These are phyloP conservation scores for Cicer chorassanicum DNA, from an alignment of 306 rosid species.

Conservation along the genomic window DNA sequence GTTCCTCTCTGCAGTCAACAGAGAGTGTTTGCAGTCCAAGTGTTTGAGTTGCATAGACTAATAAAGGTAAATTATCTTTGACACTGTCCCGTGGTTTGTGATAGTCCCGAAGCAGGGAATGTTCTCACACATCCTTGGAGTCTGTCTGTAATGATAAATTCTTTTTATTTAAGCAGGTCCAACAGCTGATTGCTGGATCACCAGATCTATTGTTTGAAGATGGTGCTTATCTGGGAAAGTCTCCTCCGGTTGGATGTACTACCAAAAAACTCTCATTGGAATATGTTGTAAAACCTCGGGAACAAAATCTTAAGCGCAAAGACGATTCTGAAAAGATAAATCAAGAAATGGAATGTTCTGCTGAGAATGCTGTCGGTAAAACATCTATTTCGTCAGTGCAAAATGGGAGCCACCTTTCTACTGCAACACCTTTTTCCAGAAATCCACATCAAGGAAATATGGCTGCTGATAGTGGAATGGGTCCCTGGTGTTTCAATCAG, in stretches of 20 bases:
- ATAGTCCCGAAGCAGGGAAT: conserved; percentile 40
- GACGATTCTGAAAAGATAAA: conserved; percentile 63
- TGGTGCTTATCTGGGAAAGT: conserved; percentile 64
- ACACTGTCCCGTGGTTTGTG: conserved; percentile 36
- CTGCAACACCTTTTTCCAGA: conserved; percentile 56
- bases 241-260: conserved; percentile 58
- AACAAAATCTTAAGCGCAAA: conserved; percentile 50
- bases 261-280: conserved; percentile 62
- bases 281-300: conserved; percentile 52
- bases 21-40: conserved; percentile 77
- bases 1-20: conserved; percentile 83
- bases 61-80: conserved; percentile 64
- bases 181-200: conserved; percentile 85
- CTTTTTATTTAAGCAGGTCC: conserved; percentile 72
- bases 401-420: conserved; percentile 63
- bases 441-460: conserved; percentile 53
- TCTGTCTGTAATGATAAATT: conserved; percentile 25
- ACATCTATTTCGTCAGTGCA: conserved; percentile 62
- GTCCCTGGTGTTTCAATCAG: conserved; percentile 75
- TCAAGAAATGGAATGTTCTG: conserved; percentile 76
- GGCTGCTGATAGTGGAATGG: conserved; percentile 59
- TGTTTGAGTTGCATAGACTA: conserved; percentile 79
- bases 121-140: conserved; percentile 1
- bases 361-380: conserved; percentile 88
- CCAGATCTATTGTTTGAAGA: conserved; percentile 79